A percentile compares a stretch with the other conserved stretches of the same genome.
phyloP scores from a whole-genome alignment of 305 asterid genomes.

The Solanum chacoense region DNA sequence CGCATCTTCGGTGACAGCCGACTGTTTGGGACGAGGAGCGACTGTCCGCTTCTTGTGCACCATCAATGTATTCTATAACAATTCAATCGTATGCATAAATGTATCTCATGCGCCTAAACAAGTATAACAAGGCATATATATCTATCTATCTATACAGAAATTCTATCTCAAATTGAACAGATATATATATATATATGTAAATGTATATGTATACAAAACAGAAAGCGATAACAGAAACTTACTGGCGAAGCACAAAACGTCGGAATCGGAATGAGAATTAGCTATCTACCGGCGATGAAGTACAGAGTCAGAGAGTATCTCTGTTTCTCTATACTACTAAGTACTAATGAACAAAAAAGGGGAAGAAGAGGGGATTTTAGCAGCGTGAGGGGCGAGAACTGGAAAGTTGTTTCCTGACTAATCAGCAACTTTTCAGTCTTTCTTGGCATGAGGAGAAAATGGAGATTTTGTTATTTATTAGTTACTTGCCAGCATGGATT shows the following conservation, averaged over 20 bases:
- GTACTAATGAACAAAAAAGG: background rate
- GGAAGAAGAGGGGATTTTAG: background rate
- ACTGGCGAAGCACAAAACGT: background rate
- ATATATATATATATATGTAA: too few species aligned
- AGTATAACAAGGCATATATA: background rate
- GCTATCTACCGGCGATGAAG: background rate
- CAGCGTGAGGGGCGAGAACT: background rate
- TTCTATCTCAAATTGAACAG: background rate
- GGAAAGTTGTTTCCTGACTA: background rate
- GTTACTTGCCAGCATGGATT: background rate
- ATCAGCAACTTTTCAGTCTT: background rate
- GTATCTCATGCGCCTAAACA: background rate
- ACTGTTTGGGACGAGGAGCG: conserved; percentile 64
- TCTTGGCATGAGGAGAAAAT: background rate
- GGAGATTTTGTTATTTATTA: background rate
- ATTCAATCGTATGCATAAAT: conserved; percentile 42
- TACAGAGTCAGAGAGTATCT: background rate
- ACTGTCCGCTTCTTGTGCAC: conserved; percentile 72
- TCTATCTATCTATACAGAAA: background rate
- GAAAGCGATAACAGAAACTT: background rate
- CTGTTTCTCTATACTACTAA: background rate
- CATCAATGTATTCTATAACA: conserved; percentile 32
- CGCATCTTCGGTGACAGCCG: conserved; percentile 12
- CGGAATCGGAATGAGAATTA: background rate
- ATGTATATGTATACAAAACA: background rate